These are phyloP conservation scores for Plasmodium blacklocki DNA, from an alignment of 169 alveolate genomes.

Conservation along the genomic window DNA sequence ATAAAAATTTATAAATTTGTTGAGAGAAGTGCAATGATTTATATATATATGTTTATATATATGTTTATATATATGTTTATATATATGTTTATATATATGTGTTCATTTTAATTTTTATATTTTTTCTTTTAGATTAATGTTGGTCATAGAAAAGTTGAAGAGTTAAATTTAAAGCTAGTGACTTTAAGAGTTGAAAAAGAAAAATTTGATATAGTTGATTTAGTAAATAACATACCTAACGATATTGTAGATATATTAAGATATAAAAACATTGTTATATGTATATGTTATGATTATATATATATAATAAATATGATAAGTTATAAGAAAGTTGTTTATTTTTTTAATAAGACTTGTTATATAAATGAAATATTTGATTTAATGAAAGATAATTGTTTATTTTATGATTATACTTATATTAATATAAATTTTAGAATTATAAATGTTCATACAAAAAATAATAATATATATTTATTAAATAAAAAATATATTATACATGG, in stretches of 20 bases:
- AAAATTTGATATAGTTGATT: slow-evolving; percentile 23
- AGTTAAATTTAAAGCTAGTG: slow-evolving; percentile 14
- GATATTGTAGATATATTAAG: slow-evolving; percentile 13
- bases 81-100: neutral
- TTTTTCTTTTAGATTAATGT: slow-evolving; percentile 24
- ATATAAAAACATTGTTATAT: slow-evolving; percentile 15
- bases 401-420: slow-evolving; percentile 25
- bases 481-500: slow-evolving; percentile 29
- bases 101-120: neutral
- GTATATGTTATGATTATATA: slow-evolving; percentile 46
- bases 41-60: neutral
- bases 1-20: neutral
- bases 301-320: slow-evolving; percentile 16
- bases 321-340: slow-evolving; percentile 30
- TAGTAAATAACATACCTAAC: slow-evolving; percentile 20
- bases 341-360: slow-evolving; percentile 36
- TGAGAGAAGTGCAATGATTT: no score
- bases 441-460: neutral
- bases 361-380: slow-evolving; percentile 11
- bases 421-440: slow-evolving; percentile 9
- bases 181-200: slow-evolving; percentile 15
- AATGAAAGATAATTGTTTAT: slow-evolving; percentile 12
- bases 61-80: neutral
- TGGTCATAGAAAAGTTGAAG: slow-evolving; percentile 45
- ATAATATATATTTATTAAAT: slow-evolving; percentile 24